Percentiles rank a stretch among this genome's conserved stretches.
These are phyloP conservation scores for Halophytophthora batemanensis DNA, from an alignment of 352 stramenopile species.

Conservation along the genomic window DNA sequence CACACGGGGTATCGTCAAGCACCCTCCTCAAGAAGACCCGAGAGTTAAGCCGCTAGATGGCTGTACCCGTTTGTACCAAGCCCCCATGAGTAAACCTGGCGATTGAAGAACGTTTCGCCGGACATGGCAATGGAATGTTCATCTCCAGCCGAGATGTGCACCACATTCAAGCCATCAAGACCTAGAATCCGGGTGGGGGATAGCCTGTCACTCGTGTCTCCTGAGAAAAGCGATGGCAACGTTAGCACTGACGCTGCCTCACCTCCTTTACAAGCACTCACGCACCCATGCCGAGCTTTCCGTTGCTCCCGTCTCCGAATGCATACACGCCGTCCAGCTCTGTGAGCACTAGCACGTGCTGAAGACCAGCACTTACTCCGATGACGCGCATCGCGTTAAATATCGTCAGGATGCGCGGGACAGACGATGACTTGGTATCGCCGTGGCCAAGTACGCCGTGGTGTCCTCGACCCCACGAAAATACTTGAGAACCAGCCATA, in stretches of 20 bases:
- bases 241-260: not conserved
- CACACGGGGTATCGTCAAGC: not conserved
- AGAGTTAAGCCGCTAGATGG: not conserved
- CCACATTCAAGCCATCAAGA: conserved; percentile 53
- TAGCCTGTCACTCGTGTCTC: conserved; percentile 33
- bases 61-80: conserved; percentile 55
- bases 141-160: conserved; percentile 59
- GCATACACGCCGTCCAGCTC: conserved; percentile 64
- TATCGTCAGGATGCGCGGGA: conserved; percentile 45
- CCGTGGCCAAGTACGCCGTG: conserved; percentile 59
- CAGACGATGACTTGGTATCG: conserved; percentile 31
- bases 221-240: conserved; percentile 18
- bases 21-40: not conserved
- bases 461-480: conserved; percentile 69
- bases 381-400: conserved; percentile 58
- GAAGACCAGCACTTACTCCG: conserved; percentile 47
- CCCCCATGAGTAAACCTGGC: conserved; percentile 82
- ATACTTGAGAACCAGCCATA: conserved; percentile 27
- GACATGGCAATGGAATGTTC: conserved; percentile 66
- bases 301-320: conserved; percentile 61
- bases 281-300: conserved; percentile 63
- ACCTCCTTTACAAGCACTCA: not conserved
- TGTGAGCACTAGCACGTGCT: conserved; percentile 70
- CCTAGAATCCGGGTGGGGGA: conserved; percentile 37
- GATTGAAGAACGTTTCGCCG: conserved; percentile 62